phyloP scores from a whole-genome alignment of 306 rosid species.

The Dryas alaskensis region DNA sequence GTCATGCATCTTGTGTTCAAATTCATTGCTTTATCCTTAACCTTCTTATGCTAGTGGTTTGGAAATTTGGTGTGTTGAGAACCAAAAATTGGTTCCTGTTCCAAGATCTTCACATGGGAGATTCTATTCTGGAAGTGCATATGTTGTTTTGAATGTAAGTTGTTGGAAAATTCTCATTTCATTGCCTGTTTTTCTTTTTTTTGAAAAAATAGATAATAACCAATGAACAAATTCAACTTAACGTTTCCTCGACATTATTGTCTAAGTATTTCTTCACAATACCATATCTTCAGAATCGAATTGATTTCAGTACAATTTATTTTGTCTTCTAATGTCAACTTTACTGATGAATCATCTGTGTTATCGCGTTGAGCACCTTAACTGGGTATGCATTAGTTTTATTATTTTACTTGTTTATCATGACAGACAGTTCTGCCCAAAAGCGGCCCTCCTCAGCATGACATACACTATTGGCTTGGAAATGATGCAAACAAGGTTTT shows the following conservation, averaged over 20 bases:
- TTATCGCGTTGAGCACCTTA: constrained; percentile 9
- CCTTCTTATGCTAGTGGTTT: constrained; percentile 58
- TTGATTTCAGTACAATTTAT: constrained; percentile 21
- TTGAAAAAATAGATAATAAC: background rate
- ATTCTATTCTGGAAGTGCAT: constrained; percentile 84
- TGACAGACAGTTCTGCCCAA: constrained; percentile 68
- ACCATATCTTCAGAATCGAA: background rate
- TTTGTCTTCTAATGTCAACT: constrained; percentile 15
- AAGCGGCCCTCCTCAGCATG: constrained; percentile 65
- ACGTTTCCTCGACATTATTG: background rate
- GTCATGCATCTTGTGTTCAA: constrained; percentile 15
- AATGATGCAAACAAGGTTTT: constrained; percentile 60
- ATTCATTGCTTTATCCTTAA: constrained; percentile 46
- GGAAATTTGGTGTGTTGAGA: constrained; percentile 93
- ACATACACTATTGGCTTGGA: constrained; percentile 90
- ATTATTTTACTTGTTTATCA: constrained; percentile 34
- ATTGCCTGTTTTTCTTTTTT: constrained; percentile 17
- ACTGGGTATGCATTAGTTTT: constrained; percentile 21
- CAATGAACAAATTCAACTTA: constrained; percentile 3
- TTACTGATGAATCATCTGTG: constrained; percentile 18
- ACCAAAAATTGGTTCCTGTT: constrained; percentile 53
- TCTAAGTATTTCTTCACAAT: background rate
- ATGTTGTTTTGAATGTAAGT: constrained; percentile 80
- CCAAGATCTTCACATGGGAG: constrained; percentile 65
- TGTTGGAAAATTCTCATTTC: constrained; percentile 11